These are phyloP conservation scores for Fagopyrum tataricum DNA, from an alignment of 148 eudicot species.

Conservation along the genomic window DNA sequence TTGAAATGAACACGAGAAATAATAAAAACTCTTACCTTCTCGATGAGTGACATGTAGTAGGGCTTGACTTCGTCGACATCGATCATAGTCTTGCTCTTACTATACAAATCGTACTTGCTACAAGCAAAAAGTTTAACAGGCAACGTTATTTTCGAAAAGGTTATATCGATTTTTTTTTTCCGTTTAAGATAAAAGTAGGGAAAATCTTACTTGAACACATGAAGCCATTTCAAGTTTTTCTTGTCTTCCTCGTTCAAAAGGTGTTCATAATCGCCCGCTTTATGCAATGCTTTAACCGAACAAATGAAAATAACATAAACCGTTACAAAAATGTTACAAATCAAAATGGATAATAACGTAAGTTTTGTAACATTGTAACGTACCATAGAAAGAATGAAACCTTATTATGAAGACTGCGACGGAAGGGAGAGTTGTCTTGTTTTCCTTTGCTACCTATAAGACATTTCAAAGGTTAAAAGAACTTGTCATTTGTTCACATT, in stretches of 20 bases:
- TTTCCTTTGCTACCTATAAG: slow-evolving; percentile 17
- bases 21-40: slow-evolving; percentile 25
- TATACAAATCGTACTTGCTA: slow-evolving; percentile 38
- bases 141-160: neutral
- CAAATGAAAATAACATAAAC: neutral
- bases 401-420: slow-evolving; percentile 11
- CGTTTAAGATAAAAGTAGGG: neutral
- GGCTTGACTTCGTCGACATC: slow-evolving; percentile 35
- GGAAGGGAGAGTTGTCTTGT: slow-evolving; percentile 16
- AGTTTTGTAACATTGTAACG: too few relatives aligned
- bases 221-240: slow-evolving; percentile 3
- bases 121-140: neutral
- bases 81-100: slow-evolving; percentile 37
- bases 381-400: slow-evolving; percentile 6
- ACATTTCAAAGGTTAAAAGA: neutral
- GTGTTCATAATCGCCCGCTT: slow-evolving; percentile 1
- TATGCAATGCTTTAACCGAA: neutral
- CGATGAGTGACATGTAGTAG: slow-evolving; percentile 45
- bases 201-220: neutral
- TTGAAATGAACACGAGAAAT: neutral
- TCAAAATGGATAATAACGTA: too few relatives aligned
- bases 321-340: neutral
- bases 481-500: too few relatives aligned
- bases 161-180: too few relatives aligned
- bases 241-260: slow-evolving; percentile 1